Evolutionary conservation across 257 asterid genomes (phyloP), one percentile per base, ranked within the genome.

Genomic region (Plantago elongata): DNA sequence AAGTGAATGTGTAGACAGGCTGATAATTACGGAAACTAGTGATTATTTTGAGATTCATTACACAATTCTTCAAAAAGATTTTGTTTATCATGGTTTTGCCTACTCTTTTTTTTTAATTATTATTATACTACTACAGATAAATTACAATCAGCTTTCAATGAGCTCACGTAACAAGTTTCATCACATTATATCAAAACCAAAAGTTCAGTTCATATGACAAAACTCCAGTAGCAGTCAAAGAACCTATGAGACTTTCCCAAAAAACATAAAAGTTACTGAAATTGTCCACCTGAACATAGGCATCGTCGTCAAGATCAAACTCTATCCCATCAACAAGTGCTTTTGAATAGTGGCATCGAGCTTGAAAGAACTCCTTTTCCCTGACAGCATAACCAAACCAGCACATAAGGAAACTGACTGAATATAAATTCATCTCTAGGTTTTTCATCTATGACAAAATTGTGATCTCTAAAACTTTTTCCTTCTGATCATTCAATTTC

Each of bases 311-410:
- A 5, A 75, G 63, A 34, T 60, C 51, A 49, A 34, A 67, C 38
- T 3, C 51, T 2, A 45, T 54, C 0, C 69, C 72, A 18, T 75
- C 80, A 7, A 75, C 59, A 0, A 14, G 0, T 18, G 80, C 77
- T 48, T 64, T 54, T 1, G 61, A 18, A 42, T 64, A 76, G 30
- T 76, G 81, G 42, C 17, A 45, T 29, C 5, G 61, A 10, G 77
- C 81, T 64, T 76, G 81, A 15, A 34, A 5, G 44, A 68, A 11
- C 43, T 55, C 72, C 22, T 64, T 68, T 13, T 76, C 72, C 72
- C 81, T 72, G 16, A 44, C 27, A 22, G 27, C 1, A 22, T 22
- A 22, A 8, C 63, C 46, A 40, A 16, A 10, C 40, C 27, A 34
- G n/a, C 9, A 38, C 4, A 38, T 15, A 3, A 30, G 17, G n/a